Evolutionary conservation across 2,329 filamentous ascomycete genomes (phyloP).

Genomic region (Pseudodiploospora longispora): DNA sequence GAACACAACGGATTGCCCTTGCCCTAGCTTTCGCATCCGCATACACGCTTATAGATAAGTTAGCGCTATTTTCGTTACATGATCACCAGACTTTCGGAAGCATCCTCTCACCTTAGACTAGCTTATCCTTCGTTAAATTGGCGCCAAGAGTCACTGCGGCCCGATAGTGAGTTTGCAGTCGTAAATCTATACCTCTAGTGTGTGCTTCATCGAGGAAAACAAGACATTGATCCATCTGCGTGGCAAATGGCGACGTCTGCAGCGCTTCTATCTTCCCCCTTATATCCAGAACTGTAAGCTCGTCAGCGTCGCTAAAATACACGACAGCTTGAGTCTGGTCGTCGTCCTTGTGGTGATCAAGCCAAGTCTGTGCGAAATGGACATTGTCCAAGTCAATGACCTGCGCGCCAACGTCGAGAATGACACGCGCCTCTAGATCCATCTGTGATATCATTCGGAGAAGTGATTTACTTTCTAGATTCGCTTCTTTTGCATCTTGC

Average conservation of each 20-base stretch:
- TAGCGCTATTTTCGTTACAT: not conserved
- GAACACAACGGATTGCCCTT: constrained; percentile 56
- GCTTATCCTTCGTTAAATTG: constrained; percentile 55
- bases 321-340: constrained; percentile 28
- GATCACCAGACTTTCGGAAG: not conserved
- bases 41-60: constrained; percentile 45
- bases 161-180: constrained; percentile 45
- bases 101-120: constrained; percentile 52
- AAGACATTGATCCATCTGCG: constrained; percentile 48
- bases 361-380: constrained; percentile 45
- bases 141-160: constrained; percentile 61
- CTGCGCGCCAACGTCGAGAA: constrained; percentile 64
- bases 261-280: constrained; percentile 38
- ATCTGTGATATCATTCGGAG: constrained; percentile 32
- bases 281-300: constrained; percentile 44
- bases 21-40: constrained; percentile 57
- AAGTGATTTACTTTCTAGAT: constrained; percentile 29
- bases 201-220: constrained; percentile 64
- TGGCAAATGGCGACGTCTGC: constrained; percentile 48
- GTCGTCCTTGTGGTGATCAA: constrained; percentile 19
- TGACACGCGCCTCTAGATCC: constrained; percentile 40
- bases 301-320: constrained; percentile 48
- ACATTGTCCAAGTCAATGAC: constrained; percentile 55
- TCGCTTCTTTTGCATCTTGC: not conserved
- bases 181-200: constrained; percentile 60